Base-by-base conservation (phyloP, 2,329 filamentous ascomycete genomes). In the Hypoxylon sp. region DNA sequence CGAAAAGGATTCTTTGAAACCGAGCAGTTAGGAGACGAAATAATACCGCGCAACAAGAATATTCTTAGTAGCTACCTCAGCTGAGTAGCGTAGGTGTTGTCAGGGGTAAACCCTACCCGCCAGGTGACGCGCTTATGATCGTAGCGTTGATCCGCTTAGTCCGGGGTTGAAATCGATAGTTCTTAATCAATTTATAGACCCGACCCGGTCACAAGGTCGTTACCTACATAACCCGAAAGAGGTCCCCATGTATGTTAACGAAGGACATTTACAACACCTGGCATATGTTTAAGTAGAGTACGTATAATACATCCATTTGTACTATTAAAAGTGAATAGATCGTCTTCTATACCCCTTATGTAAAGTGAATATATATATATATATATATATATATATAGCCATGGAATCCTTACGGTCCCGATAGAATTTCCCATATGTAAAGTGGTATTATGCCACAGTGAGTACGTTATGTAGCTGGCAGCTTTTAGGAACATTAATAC, bases 121-220 rank as follows among this genome's bases (percentile, higher is more conserved):
- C 50, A 71, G 69, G 62, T 71, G 66, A 69, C 66, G 69, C 69
- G 69, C 69, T 59, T 70, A 61, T 48, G 60, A 71, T 71, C 69
- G 69, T 71, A 65, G 66, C 48, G 63, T 44, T 64, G 63, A 71
- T 67, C 63, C 57, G 66, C 66, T 42, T 26, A 69, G 69, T 71
- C 69, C 60, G 69, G 69, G 69, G 69, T 71, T n/a, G 37, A 65
- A 67, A 61, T 65, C 66, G 48, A 66, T 64, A 42, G 63, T 66
- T 59, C 63, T 67, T 64, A 51, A 48, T 64, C 44, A 63, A 69
- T 69, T 69, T 69, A 65, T 63, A 67, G 60, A 61, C 51, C 33
- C 47, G 59, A 44, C 33, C 66, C 60, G 66, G 69, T 70, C 66
- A 66, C 69, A 71, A 67, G 69, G 33, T 61, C 61, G 50, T 63